A percentile compares a stretch with the other conserved stretches of the same genome.
These are phyloP conservation scores for Polygonum aviculare DNA, from an alignment of 148 eudicot genomes.

Conservation along the genomic window DNA sequence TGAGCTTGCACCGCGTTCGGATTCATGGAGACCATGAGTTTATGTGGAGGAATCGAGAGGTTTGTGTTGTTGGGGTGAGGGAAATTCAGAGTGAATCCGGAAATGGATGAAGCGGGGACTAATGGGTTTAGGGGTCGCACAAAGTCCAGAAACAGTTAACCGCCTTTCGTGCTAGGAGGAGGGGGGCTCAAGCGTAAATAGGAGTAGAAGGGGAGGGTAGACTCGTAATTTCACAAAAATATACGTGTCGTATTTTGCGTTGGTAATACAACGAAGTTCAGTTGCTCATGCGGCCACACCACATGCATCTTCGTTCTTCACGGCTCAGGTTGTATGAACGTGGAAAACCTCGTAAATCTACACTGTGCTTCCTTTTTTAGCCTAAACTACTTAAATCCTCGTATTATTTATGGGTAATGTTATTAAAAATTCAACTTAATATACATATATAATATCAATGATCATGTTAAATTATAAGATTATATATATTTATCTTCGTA, in stretches of 20 bases:
- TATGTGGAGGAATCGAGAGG: not conserved
- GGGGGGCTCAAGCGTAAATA: not conserved
- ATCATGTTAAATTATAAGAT: too few species aligned
- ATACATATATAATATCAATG: too few species aligned
- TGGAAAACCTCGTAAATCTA: too few species aligned
- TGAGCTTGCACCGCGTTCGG: conserved; percentile 18
- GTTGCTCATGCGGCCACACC: not conserved
- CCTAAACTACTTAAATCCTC: too few species aligned
- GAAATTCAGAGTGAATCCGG: not conserved
- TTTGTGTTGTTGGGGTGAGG: not conserved
- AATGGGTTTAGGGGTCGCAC: not conserved
- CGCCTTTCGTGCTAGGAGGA: not conserved
- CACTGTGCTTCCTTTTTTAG: too few species aligned
- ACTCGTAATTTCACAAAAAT: not conserved
- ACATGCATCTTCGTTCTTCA: not conserved
- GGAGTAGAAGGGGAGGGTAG: not conserved
- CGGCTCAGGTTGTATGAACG: not conserved
- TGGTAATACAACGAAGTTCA: not conserved
- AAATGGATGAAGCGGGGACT: not conserved
- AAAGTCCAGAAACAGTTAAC: not conserved
- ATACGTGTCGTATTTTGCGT: not conserved
- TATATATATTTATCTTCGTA: too few species aligned
- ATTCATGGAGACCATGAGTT: conserved; percentile 28
- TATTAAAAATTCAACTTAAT: too few species aligned
- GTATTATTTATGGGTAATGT: too few species aligned